Evolutionary conservation across 768 basidiomycete species (phyloP).

Genomic region (Macrolepiota dolichaula): DNA sequence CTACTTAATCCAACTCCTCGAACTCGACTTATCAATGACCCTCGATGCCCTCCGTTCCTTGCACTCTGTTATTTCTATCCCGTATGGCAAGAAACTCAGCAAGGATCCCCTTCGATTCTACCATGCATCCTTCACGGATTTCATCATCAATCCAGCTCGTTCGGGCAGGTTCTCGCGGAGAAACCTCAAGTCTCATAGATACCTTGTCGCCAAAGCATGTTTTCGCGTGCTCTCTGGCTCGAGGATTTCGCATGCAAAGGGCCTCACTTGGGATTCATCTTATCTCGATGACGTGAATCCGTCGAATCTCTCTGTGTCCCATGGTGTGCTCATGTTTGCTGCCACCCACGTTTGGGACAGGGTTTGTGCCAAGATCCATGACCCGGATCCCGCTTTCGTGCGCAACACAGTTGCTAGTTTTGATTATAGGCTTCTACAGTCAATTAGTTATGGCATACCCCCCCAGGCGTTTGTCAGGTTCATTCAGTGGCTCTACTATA

Average conservation of each 20-base stretch:
- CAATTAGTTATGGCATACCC: too few relatives aligned
- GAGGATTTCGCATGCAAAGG: background rate
- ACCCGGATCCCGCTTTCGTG: background rate
- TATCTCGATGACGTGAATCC: background rate
- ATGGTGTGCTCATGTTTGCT: background rate
- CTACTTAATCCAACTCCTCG: background rate
- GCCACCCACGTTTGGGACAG: background rate
- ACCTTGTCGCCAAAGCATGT: background rate
- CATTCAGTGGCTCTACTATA: background rate
- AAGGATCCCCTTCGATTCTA: background rate
- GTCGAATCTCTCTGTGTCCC: background rate
- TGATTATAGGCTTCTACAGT: background rate
- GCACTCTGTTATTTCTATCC: background rate
- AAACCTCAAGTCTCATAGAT: background rate
- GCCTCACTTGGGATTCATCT: background rate
- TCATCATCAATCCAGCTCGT: background rate
- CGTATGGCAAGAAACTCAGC: background rate
- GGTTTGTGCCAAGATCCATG: background rate
- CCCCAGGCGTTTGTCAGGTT: background rate
- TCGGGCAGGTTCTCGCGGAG: background rate
- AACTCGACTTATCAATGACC: background rate
- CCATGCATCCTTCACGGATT: background rate
- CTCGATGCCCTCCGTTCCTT: background rate
- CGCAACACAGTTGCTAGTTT: background rate
- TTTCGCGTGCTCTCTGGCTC: background rate